Conservation (phyloP, 768 basidiomycete genomes). For the Filobasidium wieringae region DNA sequence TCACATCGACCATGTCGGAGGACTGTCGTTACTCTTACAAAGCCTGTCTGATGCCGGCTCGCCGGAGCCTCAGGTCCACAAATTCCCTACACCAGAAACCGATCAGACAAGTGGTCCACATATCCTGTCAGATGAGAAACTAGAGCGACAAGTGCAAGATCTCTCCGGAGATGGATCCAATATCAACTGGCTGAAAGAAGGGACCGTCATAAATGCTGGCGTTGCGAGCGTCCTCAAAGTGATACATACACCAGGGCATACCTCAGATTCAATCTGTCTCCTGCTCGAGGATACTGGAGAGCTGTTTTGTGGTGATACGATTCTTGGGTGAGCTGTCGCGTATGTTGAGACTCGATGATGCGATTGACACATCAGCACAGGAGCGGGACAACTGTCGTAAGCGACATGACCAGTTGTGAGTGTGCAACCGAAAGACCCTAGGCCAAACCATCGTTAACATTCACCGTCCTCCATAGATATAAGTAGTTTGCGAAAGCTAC, state of each 20-base stretch:
- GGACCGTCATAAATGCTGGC: neutral
- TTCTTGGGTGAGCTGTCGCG: slow-evolving; percentile 1
- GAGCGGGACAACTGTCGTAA: slow-evolving; percentile 9
- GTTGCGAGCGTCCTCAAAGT: neutral
- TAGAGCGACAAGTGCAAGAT: neutral
- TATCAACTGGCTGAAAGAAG: slow-evolving; percentile 2
- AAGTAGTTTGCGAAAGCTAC: neutral
- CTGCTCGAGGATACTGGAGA: neutral
- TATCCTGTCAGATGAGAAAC: neutral
- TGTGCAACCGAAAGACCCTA: neutral
- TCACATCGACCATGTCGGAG: slow-evolving; percentile 11
- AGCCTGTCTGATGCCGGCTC: neutral
- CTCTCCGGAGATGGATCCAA: no score
- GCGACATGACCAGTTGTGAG: slow-evolving; percentile 8
- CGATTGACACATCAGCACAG: neutral
- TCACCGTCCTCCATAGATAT: neutral
- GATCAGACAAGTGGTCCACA: neutral
- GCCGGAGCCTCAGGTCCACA: slow-evolving; percentile 1
- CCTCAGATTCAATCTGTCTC: slow-evolving; percentile 5
- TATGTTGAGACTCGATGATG: neutral
- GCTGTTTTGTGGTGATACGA: slow-evolving; percentile 6
- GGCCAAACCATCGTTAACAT: neutral
- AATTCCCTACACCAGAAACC: neutral
- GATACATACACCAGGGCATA: slow-evolving; percentile 10
- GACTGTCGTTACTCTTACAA: neutral